These are phyloP conservation scores for Coemansia sp. DNA, from an alignment of 192 early-diverging fungal genomes.

Conservation along the genomic window DNA sequence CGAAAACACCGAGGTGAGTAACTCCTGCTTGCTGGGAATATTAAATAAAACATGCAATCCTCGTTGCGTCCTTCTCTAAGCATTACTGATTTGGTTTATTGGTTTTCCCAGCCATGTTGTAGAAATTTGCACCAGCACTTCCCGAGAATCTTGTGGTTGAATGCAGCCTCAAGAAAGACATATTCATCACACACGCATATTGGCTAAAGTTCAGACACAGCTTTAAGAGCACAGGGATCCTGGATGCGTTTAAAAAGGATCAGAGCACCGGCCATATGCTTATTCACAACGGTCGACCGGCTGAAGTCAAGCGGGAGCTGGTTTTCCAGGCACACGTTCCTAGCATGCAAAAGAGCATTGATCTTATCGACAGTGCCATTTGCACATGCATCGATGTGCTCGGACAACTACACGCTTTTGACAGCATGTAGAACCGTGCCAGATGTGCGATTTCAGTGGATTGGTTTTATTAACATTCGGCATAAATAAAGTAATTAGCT, in stretches of 20 bases:
- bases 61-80: background rate
- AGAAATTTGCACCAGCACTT: slow-evolving; percentile 48
- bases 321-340: slow-evolving; percentile 24
- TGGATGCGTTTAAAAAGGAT: slow-evolving; percentile 46
- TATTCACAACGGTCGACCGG: slow-evolving; percentile 35
- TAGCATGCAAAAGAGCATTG: slow-evolving; percentile 11
- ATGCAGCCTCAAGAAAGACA: slow-evolving; percentile 19
- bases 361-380: slow-evolving; percentile 19
- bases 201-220: slow-evolving; percentile 38
- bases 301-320: slow-evolving; percentile 37
- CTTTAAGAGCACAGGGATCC: slow-evolving; percentile 28
- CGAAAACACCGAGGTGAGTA: slow-evolving; percentile 22
- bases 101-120: background rate
- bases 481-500: background rate
- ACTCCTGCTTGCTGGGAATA: background rate
- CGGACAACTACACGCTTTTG: slow-evolving; percentile 45
- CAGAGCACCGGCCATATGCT: slow-evolving; percentile 40
- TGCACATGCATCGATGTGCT: slow-evolving; percentile 33
- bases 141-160: slow-evolving; percentile 47
- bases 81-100: background rate
- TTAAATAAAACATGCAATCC: background rate
- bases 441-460: background rate
- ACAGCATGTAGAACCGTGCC: background rate
- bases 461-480: background rate
- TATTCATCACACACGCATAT: slow-evolving; percentile 25